Conservation (phyloP, 1,284 basidiomycete genomes). For the Taiwanofungus camphoratus region DNA sequence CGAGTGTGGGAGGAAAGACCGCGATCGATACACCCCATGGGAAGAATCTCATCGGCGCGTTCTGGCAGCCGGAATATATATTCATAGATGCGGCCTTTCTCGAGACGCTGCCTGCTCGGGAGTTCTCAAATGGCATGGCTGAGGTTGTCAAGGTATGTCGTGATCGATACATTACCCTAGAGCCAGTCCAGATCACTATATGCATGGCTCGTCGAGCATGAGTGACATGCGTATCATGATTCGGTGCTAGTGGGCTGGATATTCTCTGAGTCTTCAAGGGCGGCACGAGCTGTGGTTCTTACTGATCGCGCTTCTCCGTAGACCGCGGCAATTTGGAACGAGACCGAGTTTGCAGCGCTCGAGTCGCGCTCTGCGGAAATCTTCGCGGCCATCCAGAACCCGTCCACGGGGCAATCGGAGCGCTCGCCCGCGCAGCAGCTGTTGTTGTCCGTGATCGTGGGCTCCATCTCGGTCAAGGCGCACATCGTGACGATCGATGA, state of each 20-base stretch:
- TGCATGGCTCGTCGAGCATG: too few species aligned
- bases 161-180: too few species aligned
- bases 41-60: slow-evolving; percentile 97
- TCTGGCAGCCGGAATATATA: slow-evolving; percentile 97
- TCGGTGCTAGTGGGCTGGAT: too few species aligned
- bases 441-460: slow-evolving; percentile 75
- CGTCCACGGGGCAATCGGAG: slow-evolving; percentile 57
- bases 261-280: too few species aligned
- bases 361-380: slow-evolving; percentile 84
- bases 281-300: too few species aligned
- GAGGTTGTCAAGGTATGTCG: slow-evolving; percentile 88
- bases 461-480: slow-evolving; percentile 87
- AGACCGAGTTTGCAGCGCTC: slow-evolving; percentile 78
- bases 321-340: slow-evolving; percentile 97
- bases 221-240: too few species aligned
- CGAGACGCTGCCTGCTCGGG: slow-evolving; percentile 86
- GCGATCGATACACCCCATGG: slow-evolving; percentile 96
- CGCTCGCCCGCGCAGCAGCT: slow-evolving; percentile 74
- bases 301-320: slow-evolving; percentile 35
- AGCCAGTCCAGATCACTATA: too few species aligned
- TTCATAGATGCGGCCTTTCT: slow-evolving; percentile 98
- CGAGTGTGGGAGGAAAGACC: slow-evolving; percentile 95
- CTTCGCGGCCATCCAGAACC: slow-evolving; percentile 75
- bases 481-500: slow-evolving; percentile 95
- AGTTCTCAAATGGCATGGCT: slow-evolving; percentile 98